phyloP scores from a whole-genome alignment of 1,284 basidiomycete genomes.

The Austroboletus rostrupii region DNA sequence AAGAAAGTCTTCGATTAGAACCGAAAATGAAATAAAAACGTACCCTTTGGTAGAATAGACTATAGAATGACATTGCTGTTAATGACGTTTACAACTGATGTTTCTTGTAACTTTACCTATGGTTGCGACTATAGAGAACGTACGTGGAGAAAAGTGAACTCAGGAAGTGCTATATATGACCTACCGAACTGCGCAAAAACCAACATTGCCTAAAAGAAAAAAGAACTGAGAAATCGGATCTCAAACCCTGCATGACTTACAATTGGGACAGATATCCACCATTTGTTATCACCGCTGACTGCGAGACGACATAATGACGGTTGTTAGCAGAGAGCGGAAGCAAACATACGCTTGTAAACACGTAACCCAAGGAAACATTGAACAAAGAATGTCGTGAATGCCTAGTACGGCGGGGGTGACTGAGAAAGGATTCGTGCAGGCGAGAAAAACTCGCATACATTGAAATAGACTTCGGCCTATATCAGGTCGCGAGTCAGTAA shows the following conservation, averaged over 20 bases:
- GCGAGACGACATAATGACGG: background rate
- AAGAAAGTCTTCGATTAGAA: background rate
- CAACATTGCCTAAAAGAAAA: constrained; percentile 22
- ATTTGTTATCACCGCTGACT: constrained; percentile 27
- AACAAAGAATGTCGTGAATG: constrained; percentile 34
- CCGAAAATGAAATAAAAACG: constrained; percentile 8
- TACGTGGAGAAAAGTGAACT: background rate
- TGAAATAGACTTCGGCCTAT: constrained; percentile 36
- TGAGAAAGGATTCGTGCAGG: background rate
- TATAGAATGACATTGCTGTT: constrained; percentile 13
- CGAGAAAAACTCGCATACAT: constrained; percentile 10
- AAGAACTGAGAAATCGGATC: background rate
- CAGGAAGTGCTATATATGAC: constrained; percentile 10
- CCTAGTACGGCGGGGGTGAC: constrained; percentile 6
- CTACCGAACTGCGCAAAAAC: constrained; percentile 51
- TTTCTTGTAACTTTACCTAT: constrained; percentile 16
- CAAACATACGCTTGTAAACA: constrained; percentile 23
- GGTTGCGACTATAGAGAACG: constrained; percentile 8
- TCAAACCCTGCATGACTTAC: constrained; percentile 6
- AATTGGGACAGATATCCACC: background rate
- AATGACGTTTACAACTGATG: background rate
- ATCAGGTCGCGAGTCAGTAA: background rate
- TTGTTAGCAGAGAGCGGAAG: background rate
- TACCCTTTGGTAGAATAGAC: constrained; percentile 41
- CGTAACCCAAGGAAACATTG: constrained; percentile 33